Conservation (phyloP, 78 protist genomes). For the Dictyostelium capitatum region DNA sequence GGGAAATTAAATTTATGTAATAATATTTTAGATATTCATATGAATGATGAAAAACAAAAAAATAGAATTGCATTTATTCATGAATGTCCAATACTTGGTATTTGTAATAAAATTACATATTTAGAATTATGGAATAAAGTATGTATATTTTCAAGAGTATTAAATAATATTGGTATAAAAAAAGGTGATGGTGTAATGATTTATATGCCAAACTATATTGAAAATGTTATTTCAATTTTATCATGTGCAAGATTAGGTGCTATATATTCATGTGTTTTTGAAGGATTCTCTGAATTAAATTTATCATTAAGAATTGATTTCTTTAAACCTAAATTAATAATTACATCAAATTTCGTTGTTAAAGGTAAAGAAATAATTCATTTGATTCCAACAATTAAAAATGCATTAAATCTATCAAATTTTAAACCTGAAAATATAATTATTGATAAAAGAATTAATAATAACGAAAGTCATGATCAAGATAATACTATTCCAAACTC, state of each 20-base stretch:
- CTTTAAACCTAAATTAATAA: neutral
- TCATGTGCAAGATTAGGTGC: slow-evolving; percentile 97
- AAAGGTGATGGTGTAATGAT: slow-evolving; percentile 92
- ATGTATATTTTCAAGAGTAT: neutral
- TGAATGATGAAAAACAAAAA: neutral
- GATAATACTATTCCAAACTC: too few relatives aligned
- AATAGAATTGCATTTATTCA: neutral
- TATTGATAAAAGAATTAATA: too few relatives aligned
- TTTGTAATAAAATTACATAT: neutral
- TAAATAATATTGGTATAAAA: slow-evolving; percentile 80
- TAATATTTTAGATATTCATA: neutral
- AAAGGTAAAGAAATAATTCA: too few relatives aligned
- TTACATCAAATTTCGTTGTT: neutral
- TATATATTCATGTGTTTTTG: slow-evolving; percentile 49
- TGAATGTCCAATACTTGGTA: neutral
- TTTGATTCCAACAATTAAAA: neutral
- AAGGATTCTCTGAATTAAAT: neutral
- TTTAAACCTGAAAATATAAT: too few relatives aligned
- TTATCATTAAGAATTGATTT: neutral
- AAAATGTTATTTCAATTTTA: slow-evolving; percentile 87
- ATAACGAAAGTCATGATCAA: too few relatives aligned
- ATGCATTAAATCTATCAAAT: neutral
- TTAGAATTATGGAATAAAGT: neutral
- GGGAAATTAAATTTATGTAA: slow-evolving; percentile 3
- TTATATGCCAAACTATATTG: slow-evolving; percentile 91